Evolutionary conservation across 768 basidiomycete genomes (phyloP), one percentile per base, ranked within the genome.

Genomic region (Auriscalpium orientale): DNA sequence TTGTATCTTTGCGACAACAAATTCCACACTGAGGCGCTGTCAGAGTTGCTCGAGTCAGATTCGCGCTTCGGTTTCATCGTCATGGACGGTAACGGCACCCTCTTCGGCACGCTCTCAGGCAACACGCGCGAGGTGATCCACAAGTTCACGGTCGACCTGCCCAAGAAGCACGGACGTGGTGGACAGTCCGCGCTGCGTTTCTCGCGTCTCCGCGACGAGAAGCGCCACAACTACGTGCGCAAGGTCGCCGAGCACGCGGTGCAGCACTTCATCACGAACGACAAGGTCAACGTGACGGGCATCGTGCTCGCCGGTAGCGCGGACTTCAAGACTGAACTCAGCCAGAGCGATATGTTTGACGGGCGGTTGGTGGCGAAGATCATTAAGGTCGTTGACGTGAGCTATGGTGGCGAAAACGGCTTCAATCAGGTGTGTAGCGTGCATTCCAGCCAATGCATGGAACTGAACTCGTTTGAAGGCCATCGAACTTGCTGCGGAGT

Each of bases 81-180:
- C 67, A 98, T 98, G 95, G 95, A 97, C 66, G 91, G 93, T 76
- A 98, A 97, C 71, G 95, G 95, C 38, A 90, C 93, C 6, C 85
- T 99, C 37, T 98, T 98, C 65, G 97, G 97, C 56, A 90, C 89
- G 4, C 83, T 99, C 55, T 84, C 95, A 0, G 97, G 97, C 49
- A 98, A 98, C 73, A 95, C 97, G 18, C 92, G 97, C 61, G 95
- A 98, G 62, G 84, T 99, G 52, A 79, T 95, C 55, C 97, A 99
- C 77, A 98, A 98, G 73, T 98, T 98, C 76, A 92, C 92, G 18
- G 97, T 99, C 68, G 97, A 98, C 72, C 81, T 98, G 10, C 97
- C 97, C 45, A 99, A 99, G 79, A 99, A 99, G 78, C 97, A 98
- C 71, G 95, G 95, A 60, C 94, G 97, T 79, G 97, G 97, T 83